Evolutionary conservation across 306 rosid genomes (phyloP), one percentile per base, ranked within the genome.

Genomic region (Sphenostylis stenocarpa): DNA sequence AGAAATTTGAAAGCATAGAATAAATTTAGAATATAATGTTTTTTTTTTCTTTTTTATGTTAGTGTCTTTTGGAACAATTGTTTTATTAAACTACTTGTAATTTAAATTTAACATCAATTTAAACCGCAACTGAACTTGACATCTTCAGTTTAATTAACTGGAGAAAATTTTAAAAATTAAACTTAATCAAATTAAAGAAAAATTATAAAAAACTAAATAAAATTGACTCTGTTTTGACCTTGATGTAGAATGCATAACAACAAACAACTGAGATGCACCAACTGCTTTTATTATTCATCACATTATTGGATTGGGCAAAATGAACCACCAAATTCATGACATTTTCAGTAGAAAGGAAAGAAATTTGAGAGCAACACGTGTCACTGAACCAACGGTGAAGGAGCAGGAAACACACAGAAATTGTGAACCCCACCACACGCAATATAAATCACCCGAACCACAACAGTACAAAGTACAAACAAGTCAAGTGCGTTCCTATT

Each of bases 401-500:
- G 47, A 67, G 31, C 17, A 48, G 2, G 51, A 58, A 39, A 67
- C 51, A 48, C 83, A 74, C 33, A 21, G 31, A 4, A 26, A 12
- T 16, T 68, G 69, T 39, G 63, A 70, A 38, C 21, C 21, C 62
- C 69, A 56, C 39, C 14, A 39, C 81, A 57, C 21, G 61, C 68
- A 13, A 68, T 68, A 0, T 49, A 5, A 47, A 72, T n/a, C 48
- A 6, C 43, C 20, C 47, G 19, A 55, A 26, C 70, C 17, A 8
- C 60, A 34, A 39, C 10, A 71, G 33, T 51, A 33, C n/a, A 15
- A 65, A 72, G 29, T 41, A 72, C 70, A 68, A 67, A 39, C 77
- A 57, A 53, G 80, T 63, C 75, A 77, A 77, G 75, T 17, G 44
- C 31, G 17, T 7, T 55, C 17, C 4, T n/a, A 51, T 7, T 21